These are phyloP conservation scores for Glycine latifolia DNA, from an alignment of 306 rosid species.

Conservation along the genomic window DNA sequence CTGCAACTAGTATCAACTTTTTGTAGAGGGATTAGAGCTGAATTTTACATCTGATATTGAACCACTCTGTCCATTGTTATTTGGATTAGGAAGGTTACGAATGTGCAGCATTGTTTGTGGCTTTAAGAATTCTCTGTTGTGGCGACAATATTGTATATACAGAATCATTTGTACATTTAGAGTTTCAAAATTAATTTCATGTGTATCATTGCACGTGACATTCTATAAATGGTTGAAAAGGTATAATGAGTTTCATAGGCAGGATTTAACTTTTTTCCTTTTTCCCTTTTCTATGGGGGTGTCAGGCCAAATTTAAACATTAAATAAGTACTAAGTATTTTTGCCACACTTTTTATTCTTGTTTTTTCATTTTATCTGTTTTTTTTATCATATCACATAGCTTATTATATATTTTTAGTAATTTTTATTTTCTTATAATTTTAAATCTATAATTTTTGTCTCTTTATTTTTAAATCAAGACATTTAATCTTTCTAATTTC, in stretches of 20 bases:
- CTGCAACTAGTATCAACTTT: conserved; percentile 48
- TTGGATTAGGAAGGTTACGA: conserved; percentile 20
- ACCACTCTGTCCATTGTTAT: neutral
- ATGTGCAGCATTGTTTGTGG: neutral
- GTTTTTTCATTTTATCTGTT: too few species aligned
- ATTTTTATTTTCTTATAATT: too few species aligned
- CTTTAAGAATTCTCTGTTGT: conserved; percentile 13
- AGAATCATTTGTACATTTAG: neutral
- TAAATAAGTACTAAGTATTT: too few species aligned
- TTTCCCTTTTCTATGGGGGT: neutral
- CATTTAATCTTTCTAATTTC: too few species aligned
- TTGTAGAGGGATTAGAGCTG: neutral
- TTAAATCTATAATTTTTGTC: too few species aligned
- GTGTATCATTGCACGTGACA: neutral
- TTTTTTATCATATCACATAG: too few species aligned
- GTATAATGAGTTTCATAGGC: neutral
- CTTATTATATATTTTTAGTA: too few species aligned
- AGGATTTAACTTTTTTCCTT: neutral
- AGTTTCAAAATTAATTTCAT: neutral
- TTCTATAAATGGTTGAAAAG: conserved; percentile 17
- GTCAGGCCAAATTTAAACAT: too few species aligned
- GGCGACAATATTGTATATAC: neutral
- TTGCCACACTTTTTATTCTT: too few species aligned
- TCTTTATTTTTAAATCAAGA: too few species aligned
- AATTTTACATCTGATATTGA: conserved; percentile 1